Percentiles rank a stretch among this genome's conserved stretches.
Conservation (phyloP, 345 rosid genomes). For the Nasturtium officinale region DNA sequence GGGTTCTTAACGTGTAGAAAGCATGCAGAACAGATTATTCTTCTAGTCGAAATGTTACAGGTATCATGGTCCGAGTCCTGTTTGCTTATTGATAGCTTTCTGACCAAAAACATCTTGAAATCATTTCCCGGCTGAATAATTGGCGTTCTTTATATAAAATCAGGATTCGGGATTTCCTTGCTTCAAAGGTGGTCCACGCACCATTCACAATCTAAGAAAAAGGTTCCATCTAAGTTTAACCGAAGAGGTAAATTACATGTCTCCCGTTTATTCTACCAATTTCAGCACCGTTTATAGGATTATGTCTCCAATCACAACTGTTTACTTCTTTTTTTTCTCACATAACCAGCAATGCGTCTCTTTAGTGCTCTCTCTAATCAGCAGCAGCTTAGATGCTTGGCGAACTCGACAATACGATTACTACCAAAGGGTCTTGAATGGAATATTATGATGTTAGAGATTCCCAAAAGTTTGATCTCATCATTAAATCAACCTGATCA, state of each 20-base stretch:
- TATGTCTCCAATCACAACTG: conserved; percentile 4
- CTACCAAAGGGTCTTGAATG: conserved; percentile 87
- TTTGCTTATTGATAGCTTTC: conserved; percentile 5
- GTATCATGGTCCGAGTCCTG: conserved; percentile 43
- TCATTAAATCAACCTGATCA: not conserved
- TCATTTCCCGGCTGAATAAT: not conserved
- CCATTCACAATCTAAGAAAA: conserved; percentile 20
- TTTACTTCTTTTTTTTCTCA: conserved; percentile 10
- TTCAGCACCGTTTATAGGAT: conserved; percentile 49
- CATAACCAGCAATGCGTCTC: conserved; percentile 14
- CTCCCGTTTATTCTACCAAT: not conserved
- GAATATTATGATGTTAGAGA: conserved; percentile 62
- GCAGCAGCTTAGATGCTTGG: conserved; percentile 44
- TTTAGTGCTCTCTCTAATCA: conserved; percentile 17
- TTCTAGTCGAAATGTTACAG: conserved; percentile 99
- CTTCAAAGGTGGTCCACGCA: conserved; percentile 20
- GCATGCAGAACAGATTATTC: conserved; percentile 94
- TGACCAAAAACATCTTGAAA: not conserved
- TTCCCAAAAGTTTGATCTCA: not conserved
- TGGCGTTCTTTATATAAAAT: not conserved
- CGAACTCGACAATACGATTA: conserved; percentile 89
- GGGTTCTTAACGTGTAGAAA: conserved; percentile 96
- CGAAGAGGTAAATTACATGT: conserved; percentile 3
- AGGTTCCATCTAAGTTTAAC: conserved; percentile 21
- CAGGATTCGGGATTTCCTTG: conserved; percentile 4